Evolutionary conservation across 148 eudicot species (phyloP).

Genomic region (Talinum fruticosum): DNA sequence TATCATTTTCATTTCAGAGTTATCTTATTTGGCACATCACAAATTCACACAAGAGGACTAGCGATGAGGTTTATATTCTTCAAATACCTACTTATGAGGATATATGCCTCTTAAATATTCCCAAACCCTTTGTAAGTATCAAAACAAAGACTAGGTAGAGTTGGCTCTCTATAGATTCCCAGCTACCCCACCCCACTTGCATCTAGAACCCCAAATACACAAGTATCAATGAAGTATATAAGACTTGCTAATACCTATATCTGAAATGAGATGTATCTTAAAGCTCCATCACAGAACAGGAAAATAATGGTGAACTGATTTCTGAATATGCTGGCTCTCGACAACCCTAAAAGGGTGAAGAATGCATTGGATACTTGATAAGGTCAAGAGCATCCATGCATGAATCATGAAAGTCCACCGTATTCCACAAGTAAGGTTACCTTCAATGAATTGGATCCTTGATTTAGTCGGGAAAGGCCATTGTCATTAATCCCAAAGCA

Average conservation of each 20-base stretch:
- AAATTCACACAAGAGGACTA: conserved; percentile 5
- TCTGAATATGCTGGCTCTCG: neutral
- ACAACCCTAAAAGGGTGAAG: neutral
- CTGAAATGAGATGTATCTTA: neutral
- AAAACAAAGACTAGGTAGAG: neutral
- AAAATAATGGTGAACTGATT: neutral
- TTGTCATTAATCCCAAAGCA: conserved; percentile 84
- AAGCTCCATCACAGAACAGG: neutral
- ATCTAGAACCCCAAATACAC: neutral
- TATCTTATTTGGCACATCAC: neutral
- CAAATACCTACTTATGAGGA: neutral
- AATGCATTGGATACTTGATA: neutral
- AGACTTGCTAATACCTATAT: neutral
- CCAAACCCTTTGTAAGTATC: neutral
- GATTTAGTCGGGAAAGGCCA: conserved; percentile 58
- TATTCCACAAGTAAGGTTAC: conserved; percentile 31
- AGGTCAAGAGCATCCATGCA: neutral
- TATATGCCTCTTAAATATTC: neutral
- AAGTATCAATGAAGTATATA: neutral
- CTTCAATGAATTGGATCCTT: conserved; percentile 74
- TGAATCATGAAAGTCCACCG: neutral
- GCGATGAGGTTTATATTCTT: neutral
- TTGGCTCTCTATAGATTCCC: neutral
- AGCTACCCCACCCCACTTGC: conserved; percentile 8
- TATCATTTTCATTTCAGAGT: neutral